Evolutionary conservation across 2,329 filamentous ascomycete species (phyloP).

Genomic region (Zarea fungicola): DNA sequence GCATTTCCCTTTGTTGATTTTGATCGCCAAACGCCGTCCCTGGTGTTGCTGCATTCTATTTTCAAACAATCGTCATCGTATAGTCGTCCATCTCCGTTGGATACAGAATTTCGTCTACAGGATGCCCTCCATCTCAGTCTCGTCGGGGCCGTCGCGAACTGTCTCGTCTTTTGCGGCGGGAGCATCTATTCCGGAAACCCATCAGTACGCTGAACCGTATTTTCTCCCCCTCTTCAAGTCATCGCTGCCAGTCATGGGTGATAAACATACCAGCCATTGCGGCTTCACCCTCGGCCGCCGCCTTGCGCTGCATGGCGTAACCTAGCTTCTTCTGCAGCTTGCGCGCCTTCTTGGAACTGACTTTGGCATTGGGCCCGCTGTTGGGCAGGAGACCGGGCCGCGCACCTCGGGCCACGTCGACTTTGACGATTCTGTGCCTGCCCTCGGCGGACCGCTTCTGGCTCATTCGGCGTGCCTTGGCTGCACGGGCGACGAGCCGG

Average conservation of each 20-base stretch:
- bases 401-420: slow-evolving; percentile 44
- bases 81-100: background rate
- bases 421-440: slow-evolving; percentile 35
- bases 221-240: no score
- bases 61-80: no score
- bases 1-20: no score
- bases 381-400: slow-evolving; percentile 49
- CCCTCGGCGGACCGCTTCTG: slow-evolving; percentile 36
- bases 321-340: slow-evolving; percentile 52
- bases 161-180: slow-evolving; percentile 7
- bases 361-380: slow-evolving; percentile 45
- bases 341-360: slow-evolving; percentile 51
- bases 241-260: no score
- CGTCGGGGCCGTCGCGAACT: slow-evolving; percentile 20
- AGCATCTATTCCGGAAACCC: slow-evolving; percentile 19
- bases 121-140: slow-evolving; percentile 22
- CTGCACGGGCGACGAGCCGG: slow-evolving; percentile 42
- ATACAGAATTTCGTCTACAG: background rate
- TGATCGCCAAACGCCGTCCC: no score
- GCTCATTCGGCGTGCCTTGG: slow-evolving; percentile 38
- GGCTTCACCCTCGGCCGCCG: slow-evolving; percentile 44
- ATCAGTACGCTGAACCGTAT: no score
- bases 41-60: no score
- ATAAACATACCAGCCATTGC: slow-evolving; percentile 41
- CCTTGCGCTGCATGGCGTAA: slow-evolving; percentile 48